Evolutionary conservation across 768 basidiomycete species (phyloP), one percentile per base, ranked within the genome.

Genomic region (Trametes meyenii): DNA sequence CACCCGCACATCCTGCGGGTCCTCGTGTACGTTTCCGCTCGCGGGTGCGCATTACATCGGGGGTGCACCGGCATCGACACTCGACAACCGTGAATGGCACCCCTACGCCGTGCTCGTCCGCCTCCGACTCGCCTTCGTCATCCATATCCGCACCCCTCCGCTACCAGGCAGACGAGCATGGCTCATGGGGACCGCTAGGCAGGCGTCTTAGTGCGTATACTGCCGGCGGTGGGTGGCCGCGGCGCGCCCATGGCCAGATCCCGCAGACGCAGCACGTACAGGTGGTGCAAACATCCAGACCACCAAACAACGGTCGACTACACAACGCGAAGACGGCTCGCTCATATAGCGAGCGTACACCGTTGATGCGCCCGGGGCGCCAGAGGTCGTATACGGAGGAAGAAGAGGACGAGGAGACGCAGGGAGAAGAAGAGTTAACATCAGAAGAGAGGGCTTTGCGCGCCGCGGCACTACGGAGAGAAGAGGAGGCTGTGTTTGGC

Each of bases 101-200:
- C 50, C 46, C 62, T 7, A 67, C 67, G 17, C 83, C 86, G 19
- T 65, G 77, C 36, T 85, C 87, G 19, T 83, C 86, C 36, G 66
- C 77, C 21, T 85, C 86, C 6, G 79, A 81, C 44, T 91, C 90
- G 1, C 83, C 82, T 3, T 91, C 90, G 4, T 92, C 91, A 2
- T 92, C 90, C 42, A 88, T 94, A 63, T 93, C 91, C 40, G 92
- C 83, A 1, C 92, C 92, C 17, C 78, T 94, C 23, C 88, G 85
- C 50, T 82, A 72, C 67, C 72, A 75, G 56, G 67, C 85, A 26
- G 81, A 78, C 62, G 74, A 85, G 58, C 79, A 83, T 51, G 79
- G 77, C 42, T 67, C 74, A 1, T 90, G 85, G 83, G 85, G 81
- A 5, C 83, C 88, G 5, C 75, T 90, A 19, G 85, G 85, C 11